A percentile compares a stretch with the other conserved stretches of the same genome.
phyloP scores from a whole-genome alignment of 2,329 filamentous ascomycete genomes.

The Fusarium sp. region DNA sequence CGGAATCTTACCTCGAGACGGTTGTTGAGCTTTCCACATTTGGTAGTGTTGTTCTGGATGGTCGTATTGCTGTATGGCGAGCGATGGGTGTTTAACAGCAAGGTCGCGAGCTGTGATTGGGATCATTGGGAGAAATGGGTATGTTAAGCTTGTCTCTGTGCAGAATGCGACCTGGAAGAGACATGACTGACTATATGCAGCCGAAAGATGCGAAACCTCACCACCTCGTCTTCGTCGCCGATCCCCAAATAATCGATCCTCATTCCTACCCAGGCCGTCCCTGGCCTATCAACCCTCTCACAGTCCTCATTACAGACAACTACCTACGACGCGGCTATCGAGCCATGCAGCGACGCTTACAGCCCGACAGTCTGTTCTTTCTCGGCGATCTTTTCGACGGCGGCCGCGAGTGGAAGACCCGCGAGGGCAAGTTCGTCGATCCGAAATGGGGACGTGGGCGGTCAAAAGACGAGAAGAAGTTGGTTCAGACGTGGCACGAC shows the following conservation, averaged over 20 bases:
- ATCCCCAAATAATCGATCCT: slow-evolving; percentile 91
- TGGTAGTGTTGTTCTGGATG: slow-evolving; percentile 78
- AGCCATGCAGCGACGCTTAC: slow-evolving; percentile 77
- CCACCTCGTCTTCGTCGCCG: slow-evolving; percentile 83
- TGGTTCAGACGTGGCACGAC: slow-evolving; percentile 73
- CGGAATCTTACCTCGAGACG: slow-evolving; percentile 60
- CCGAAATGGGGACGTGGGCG: slow-evolving; percentile 65
- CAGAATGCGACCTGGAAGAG: neutral
- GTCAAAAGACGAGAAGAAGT: slow-evolving; percentile 61
- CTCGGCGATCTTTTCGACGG: slow-evolving; percentile 96
- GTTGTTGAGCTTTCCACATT: slow-evolving; percentile 71
- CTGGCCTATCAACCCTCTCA: slow-evolving; percentile 65
- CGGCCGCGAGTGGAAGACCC: slow-evolving; percentile 91
- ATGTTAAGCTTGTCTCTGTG: slow-evolving; percentile 44
- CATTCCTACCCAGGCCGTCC: slow-evolving; percentile 91
- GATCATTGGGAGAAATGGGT: slow-evolving; percentile 93
- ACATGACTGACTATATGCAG: slow-evolving; percentile 56
- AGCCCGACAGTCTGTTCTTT: slow-evolving; percentile 90
- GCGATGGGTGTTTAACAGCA: slow-evolving; percentile 76
- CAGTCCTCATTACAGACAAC: slow-evolving; percentile 78
- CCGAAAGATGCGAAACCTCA: slow-evolving; percentile 82
- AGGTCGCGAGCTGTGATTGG: slow-evolving; percentile 81
- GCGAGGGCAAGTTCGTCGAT: slow-evolving; percentile 66
- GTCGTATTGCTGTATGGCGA: slow-evolving; percentile 86
- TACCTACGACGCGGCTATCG: slow-evolving; percentile 86